phyloP scores from a whole-genome alignment of 2,329 filamentous ascomycete genomes.

The Fulvia fulva region DNA sequence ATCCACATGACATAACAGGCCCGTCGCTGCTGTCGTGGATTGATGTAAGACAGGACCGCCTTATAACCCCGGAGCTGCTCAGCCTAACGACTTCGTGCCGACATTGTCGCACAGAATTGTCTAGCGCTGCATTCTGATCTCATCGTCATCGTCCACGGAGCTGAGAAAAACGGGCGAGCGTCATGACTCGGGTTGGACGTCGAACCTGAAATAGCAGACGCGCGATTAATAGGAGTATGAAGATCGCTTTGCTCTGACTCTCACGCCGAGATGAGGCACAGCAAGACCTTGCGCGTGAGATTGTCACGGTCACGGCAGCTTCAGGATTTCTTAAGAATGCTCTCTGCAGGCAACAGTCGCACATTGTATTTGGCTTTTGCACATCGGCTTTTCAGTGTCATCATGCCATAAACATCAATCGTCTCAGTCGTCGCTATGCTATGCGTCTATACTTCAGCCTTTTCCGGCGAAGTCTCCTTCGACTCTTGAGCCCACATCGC shows the following conservation, averaged over 20 bases:
- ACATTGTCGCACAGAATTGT: neutral
- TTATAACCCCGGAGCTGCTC: neutral
- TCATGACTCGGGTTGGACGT: too few species aligned
- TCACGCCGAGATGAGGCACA: neutral
- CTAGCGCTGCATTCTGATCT: neutral
- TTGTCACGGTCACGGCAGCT: neutral
- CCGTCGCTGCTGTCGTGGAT: neutral
- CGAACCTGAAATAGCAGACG: neutral
- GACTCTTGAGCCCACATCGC: neutral
- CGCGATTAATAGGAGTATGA: neutral
- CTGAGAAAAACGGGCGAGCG: neutral
- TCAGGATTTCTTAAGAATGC: neutral
- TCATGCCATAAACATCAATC: neutral
- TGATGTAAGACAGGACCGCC: neutral
- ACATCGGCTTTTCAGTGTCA: neutral
- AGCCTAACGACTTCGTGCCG: neutral
- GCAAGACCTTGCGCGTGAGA: neutral
- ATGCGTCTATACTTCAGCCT: neutral
- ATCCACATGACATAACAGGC: neutral
- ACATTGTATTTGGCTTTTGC: neutral
- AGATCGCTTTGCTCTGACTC: neutral
- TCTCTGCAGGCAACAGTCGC: neutral
- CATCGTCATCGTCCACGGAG: neutral
- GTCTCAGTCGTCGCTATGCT: neutral
- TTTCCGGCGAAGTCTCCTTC: neutral